Evolutionary conservation across 2,329 filamentous ascomycete genomes (phyloP).

Genomic region (Diatrype stigma): DNA sequence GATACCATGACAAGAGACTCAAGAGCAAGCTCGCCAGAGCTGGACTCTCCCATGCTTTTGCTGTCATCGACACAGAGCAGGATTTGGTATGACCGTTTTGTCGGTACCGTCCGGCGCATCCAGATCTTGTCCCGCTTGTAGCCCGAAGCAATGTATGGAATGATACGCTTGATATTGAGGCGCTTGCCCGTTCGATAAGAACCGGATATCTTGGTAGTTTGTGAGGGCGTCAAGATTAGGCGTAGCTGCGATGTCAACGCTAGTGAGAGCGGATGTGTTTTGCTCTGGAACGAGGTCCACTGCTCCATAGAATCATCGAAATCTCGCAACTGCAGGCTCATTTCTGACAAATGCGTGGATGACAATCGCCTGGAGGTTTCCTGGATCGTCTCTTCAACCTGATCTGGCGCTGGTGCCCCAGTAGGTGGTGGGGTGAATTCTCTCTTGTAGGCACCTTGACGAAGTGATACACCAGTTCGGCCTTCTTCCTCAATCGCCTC

Average conservation of each 20-base stretch:
- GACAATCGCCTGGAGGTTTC: conserved; percentile 62
- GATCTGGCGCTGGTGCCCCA: conserved; percentile 35
- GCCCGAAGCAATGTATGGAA: conserved; percentile 95
- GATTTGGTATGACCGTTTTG: conserved; percentile 94
- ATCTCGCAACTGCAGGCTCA: conserved; percentile 40
- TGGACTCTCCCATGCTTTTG: conserved; percentile 82
- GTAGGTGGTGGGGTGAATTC: conserved; percentile 37
- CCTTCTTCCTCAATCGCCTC: conserved; percentile 49
- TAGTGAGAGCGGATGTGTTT: conserved; percentile 81
- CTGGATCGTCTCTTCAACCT: conserved; percentile 44
- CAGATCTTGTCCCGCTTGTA: conserved; percentile 99
- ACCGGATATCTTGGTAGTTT: conserved; percentile 92
- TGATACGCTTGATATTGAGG: conserved; percentile 98
- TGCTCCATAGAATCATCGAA: conserved; percentile 61
- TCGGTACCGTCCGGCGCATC: conserved; percentile 90
- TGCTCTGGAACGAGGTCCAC: conserved; percentile 80
- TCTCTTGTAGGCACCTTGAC: conserved; percentile 54
- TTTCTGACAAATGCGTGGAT: conserved; percentile 63
- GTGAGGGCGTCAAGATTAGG: conserved; percentile 88
- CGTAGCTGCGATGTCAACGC: conserved; percentile 91
- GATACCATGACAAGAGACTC: conserved; percentile 92
- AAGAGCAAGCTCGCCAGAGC: conserved; percentile 75
- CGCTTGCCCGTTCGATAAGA: conserved; percentile 97
- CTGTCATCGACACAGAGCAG: conserved; percentile 96
- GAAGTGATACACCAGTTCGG: conserved; percentile 56